Conservation (phyloP, 2,329 filamentous ascomycete genomes). For the Paraphoma sp. region DNA sequence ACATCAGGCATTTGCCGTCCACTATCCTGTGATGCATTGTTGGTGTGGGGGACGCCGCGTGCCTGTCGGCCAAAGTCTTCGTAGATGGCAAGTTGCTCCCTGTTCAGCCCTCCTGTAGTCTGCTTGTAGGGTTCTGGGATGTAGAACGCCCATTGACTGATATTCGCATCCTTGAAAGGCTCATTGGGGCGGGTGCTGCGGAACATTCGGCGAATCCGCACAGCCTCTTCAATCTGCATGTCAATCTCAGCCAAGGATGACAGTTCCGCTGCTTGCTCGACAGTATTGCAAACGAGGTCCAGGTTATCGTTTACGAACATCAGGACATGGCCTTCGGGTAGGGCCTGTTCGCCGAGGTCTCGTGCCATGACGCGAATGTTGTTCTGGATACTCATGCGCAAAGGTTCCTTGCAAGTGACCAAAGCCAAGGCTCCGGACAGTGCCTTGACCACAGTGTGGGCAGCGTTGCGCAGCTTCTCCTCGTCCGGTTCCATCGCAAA, state of each 20-base stretch:
- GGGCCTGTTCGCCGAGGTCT: slow-evolving; percentile 69
- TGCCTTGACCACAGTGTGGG: slow-evolving; percentile 92
- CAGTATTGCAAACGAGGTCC: slow-evolving; percentile 88
- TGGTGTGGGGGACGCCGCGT: slow-evolving; percentile 66
- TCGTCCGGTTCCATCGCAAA: slow-evolving; percentile 93
- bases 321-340: slow-evolving; percentile 93
- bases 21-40: slow-evolving; percentile 63
- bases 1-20: slow-evolving; percentile 68
- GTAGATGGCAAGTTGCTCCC: slow-evolving; percentile 93
- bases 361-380: slow-evolving; percentile 87
- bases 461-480: slow-evolving; percentile 82
- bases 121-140: slow-evolving; percentile 95
- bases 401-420: slow-evolving; percentile 97
- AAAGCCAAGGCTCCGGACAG: slow-evolving; percentile 92
- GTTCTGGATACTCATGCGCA: slow-evolving; percentile 96
- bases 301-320: slow-evolving; percentile 99
- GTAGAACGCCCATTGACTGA: slow-evolving; percentile 90
- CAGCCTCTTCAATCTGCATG: slow-evolving; percentile 82
- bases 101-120: slow-evolving; percentile 80
- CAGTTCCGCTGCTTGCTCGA: slow-evolving; percentile 94
- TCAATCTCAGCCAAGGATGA: slow-evolving; percentile 94
- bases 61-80: slow-evolving; percentile 93
- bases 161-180: slow-evolving; percentile 79
- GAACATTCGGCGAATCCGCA: slow-evolving; percentile 80
- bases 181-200: slow-evolving; percentile 78